These are phyloP conservation scores for Polyporus arcularius DNA, from an alignment of 768 basidiomycete species.

Conservation along the genomic window DNA sequence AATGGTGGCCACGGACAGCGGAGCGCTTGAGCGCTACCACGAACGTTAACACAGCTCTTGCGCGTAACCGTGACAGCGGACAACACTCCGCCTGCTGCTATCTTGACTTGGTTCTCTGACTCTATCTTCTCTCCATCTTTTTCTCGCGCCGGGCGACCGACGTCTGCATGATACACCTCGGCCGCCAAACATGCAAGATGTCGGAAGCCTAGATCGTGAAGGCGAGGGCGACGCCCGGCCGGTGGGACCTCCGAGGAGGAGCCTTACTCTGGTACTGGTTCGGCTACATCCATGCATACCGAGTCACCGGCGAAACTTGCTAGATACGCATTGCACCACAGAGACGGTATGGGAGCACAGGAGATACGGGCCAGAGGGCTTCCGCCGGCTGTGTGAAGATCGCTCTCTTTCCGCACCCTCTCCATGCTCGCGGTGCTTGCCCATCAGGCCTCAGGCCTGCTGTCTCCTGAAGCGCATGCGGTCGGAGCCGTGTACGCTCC, in stretches of 20 bases:
- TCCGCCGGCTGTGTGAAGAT: slow-evolving; percentile 12
- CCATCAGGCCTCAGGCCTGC: slow-evolving; percentile 3
- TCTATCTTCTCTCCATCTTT: background rate
- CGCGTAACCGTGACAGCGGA: background rate
- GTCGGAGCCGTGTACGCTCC: slow-evolving; percentile 8
- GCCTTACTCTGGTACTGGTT: slow-evolving; percentile 3
- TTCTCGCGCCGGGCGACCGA: background rate
- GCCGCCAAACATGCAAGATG: background rate
- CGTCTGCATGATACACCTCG: background rate
- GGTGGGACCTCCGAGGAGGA: slow-evolving; percentile 4
- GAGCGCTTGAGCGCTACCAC: background rate
- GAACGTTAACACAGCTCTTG: background rate
- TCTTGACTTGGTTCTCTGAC: background rate
- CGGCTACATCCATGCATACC: slow-evolving; percentile 10
- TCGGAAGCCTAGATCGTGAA: background rate
- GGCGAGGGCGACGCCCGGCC: slow-evolving; percentile 4
- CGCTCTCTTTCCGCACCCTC: slow-evolving; percentile 4
- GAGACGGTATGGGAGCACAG: slow-evolving; percentile 16
- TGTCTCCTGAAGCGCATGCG: background rate
- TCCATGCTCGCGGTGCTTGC: slow-evolving; percentile 5
- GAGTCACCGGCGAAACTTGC: slow-evolving; percentile 19
- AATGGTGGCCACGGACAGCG: background rate
- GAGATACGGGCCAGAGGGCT: background rate
- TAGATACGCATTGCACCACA: slow-evolving; percentile 10
- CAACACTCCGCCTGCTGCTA: background rate